A percentile compares a stretch with the other conserved stretches of the same genome.
Conservation (phyloP, 2,329 filamentous ascomycete species). For the Mollisia scopiformis region DNA sequence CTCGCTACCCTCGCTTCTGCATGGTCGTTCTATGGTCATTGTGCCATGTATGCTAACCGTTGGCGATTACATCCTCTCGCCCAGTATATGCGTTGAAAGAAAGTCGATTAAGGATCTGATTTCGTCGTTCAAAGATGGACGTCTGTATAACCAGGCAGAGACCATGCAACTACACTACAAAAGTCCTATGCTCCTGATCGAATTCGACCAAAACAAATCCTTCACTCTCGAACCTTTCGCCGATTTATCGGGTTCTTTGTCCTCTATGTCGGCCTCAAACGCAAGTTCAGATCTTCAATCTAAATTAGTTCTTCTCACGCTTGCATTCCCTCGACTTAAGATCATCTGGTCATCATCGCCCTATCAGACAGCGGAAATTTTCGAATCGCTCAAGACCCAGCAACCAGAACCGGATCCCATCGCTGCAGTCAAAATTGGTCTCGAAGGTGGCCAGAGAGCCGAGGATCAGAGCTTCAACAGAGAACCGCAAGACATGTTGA, state of each 20-base stretch:
- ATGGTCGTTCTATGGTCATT: conserved; percentile 85
- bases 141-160: conserved; percentile 89
- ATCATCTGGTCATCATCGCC: conserved; percentile 94
- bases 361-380: conserved; percentile 97
- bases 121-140: conserved; percentile 87
- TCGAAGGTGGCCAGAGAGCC: conserved; percentile 65
- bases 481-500: conserved; percentile 88
- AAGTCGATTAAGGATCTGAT: conserved; percentile 93
- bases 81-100: conserved; percentile 89
- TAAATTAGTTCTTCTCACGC: conserved; percentile 87
- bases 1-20: conserved; percentile 85
- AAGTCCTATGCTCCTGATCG: conserved; percentile 87
- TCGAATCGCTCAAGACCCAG: conserved; percentile 88
- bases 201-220: conserved; percentile 96
- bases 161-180: conserved; percentile 95
- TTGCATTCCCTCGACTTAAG: conserved; percentile 86
- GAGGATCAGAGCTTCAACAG: conserved; percentile 78
- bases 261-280: conserved; percentile 62
- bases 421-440: conserved; percentile 79
- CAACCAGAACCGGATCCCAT: conserved; percentile 90
- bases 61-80: conserved; percentile 92
- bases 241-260: conserved; percentile 64
- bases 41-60: conserved; percentile 96
- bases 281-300: conserved; percentile 80
- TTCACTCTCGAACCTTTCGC: conserved; percentile 89